Evolutionary conservation across 495 filamentous ascomycete species (phyloP).

Genomic region (Penicillium lagena): DNA sequence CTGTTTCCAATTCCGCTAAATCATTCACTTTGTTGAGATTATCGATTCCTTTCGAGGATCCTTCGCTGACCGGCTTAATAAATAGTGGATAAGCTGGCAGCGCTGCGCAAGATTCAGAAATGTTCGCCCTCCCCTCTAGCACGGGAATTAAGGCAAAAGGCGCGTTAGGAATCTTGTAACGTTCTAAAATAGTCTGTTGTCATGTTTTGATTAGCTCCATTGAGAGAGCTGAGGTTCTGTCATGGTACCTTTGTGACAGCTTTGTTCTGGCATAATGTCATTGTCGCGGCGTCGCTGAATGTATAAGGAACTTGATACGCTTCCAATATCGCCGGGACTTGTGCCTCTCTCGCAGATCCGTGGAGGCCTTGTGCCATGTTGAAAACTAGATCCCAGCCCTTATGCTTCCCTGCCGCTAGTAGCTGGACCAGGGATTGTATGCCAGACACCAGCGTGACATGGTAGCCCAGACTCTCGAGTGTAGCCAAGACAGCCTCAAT

Average conservation of each 20-base stretch:
- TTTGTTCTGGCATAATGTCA: constrained; percentile 18
- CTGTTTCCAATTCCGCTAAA: constrained; percentile 1
- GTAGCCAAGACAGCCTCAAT: neutral
- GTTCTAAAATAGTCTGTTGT: constrained; percentile 14
- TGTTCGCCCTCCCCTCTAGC: neutral
- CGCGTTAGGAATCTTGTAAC: constrained; percentile 12
- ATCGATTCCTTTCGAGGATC: constrained; percentile 13
- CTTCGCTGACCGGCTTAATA: constrained; percentile 10
- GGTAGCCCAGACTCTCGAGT: constrained; percentile 5
- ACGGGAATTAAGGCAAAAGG: constrained; percentile 7
- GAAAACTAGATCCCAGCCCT: constrained; percentile 1
- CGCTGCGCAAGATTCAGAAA: neutral
- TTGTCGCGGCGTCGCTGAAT: constrained; percentile 17
- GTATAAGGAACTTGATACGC: constrained; percentile 20
- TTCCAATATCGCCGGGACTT: constrained; percentile 17
- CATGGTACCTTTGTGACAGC: constrained; percentile 21
- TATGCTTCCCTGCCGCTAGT: constrained; percentile 4
- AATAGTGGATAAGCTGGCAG: constrained; percentile 12
- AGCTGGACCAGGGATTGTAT: constrained; percentile 9
- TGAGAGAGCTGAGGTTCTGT: neutral
- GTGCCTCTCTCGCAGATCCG: constrained; percentile 17
- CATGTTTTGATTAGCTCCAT: neutral
- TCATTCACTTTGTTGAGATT: constrained; percentile 11
- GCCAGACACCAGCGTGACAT: constrained; percentile 4
- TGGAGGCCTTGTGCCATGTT: constrained; percentile 14